Evolutionary conservation across 2,329 filamentous ascomycete species (phyloP), one percentile per base, ranked within the genome.

Genomic region (Gnomoniopsis sp.): DNA sequence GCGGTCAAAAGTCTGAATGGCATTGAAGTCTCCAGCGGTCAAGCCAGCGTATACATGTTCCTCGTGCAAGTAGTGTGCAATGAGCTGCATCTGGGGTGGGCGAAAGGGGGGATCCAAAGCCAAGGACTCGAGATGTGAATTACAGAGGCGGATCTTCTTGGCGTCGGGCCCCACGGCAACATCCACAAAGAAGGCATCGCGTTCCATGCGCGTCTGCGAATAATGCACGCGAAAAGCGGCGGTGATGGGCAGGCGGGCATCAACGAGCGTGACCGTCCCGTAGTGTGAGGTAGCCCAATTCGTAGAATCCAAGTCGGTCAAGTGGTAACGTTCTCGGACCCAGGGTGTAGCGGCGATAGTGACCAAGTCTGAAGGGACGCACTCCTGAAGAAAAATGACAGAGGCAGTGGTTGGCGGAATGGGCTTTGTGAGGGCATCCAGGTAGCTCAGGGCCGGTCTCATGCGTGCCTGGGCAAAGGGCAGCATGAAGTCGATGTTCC

Each of bases 121-220:
- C 17, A 86, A 69, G 2, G 79, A 83, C 66, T 86, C 83, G 3
- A 86, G 78, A 65, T 86, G 83, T 0, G 77, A 79, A 65, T 83
- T 84, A 68, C 81, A 83, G 3, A 85, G 65, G 3, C 82, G 75
- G 6, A 85, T 62, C 26, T 68, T 68, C 51, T 65, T 68, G 36
- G 55, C 55, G 22, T 64, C 50, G 19, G 23, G 38, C 1, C 64
- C 58, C 22, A 78, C 55, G 0, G 61, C 57, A 34, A 83, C 59
- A 55, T 86, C 82, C n/a, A 83, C 74, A 57, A 85, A 84, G 1
- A 84, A 67, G 2, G 72, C 82, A 64, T 86, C 83, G 6, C 82
- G 73, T 48, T 77, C 75, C 74, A 84, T 82, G 12, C 67, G 67
- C 2, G 79, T 80, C 21, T 71, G 65, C 49, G 72, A 73, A 55